Percentiles rank a stretch among this genome's conserved stretches.
These are phyloP conservation scores for Artemisia argyi DNA, from an alignment of 129 eudicot genomes.

Conservation along the genomic window DNA sequence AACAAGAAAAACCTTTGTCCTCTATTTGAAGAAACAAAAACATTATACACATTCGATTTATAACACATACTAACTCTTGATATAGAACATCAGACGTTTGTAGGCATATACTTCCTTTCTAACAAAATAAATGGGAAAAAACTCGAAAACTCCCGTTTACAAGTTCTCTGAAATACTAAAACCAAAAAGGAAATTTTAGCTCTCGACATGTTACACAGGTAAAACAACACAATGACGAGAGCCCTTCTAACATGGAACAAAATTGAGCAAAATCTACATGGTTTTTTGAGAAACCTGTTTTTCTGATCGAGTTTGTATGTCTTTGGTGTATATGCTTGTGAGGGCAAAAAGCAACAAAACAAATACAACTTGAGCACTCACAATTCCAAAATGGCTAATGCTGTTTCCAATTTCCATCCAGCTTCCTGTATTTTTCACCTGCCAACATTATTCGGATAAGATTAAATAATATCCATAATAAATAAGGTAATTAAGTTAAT, in stretches of 20 bases:
- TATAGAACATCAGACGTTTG: not conserved
- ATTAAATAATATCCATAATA: not conserved
- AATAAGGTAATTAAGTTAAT: conserved; percentile 8
- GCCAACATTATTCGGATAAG: not conserved
- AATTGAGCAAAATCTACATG: conserved; percentile 35
- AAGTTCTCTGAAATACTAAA: conserved; percentile 12
- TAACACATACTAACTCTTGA: not conserved
- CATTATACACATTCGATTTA: not conserved
- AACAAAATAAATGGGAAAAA: not conserved
- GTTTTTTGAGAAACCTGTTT: conserved; percentile 48
- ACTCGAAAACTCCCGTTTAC: conserved; percentile 24
- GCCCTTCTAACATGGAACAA: not conserved
- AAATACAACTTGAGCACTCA: conserved; percentile 99
- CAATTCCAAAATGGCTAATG: conserved; percentile 97
- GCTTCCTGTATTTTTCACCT: conserved; percentile 95
- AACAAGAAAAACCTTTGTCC: too few species aligned
- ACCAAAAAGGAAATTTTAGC: conserved; percentile 13
- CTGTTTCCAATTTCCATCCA: conserved; percentile 99
- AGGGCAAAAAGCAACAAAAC: conserved; percentile 85
- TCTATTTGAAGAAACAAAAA: too few species aligned
- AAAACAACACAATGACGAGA: not conserved
- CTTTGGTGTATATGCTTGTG: conserved; percentile 79
- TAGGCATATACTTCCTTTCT: not conserved
- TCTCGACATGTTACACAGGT: not conserved
- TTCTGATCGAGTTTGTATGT: conserved; percentile 55